phyloP scores from a whole-genome alignment of 2,329 filamentous ascomycete species.

The Zalaria sp. region DNA sequence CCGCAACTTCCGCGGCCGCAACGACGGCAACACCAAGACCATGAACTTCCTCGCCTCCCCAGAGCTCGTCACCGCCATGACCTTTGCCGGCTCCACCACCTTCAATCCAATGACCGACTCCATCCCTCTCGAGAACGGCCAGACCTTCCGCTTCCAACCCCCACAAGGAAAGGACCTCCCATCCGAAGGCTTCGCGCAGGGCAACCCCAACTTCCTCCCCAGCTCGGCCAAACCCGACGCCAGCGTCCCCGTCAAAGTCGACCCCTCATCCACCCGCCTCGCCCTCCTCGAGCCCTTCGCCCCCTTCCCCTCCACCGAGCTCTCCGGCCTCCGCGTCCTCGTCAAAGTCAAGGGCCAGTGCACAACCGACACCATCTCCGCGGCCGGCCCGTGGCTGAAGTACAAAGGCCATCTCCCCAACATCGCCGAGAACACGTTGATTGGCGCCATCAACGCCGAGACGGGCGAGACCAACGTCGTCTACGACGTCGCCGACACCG shows the following conservation, averaged over 20 bases:
- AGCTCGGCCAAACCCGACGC: slow-evolving; percentile 59
- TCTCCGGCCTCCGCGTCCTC: slow-evolving; percentile 67
- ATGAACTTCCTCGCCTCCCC: slow-evolving; percentile 99
- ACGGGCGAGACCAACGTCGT: slow-evolving; percentile 88
- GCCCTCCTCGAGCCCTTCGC: slow-evolving; percentile 84
- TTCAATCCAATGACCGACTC: slow-evolving; percentile 93
- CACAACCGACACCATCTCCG: slow-evolving; percentile 97
- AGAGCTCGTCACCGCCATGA: slow-evolving; percentile 91
- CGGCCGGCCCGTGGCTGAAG: slow-evolving; percentile 92
- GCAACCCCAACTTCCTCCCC: slow-evolving; percentile 60
- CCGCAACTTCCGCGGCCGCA: slow-evolving; percentile 92
- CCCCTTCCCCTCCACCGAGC: slow-evolving; percentile 63
- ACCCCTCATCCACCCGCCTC: slow-evolving; percentile 77
- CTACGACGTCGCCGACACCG: slow-evolving; percentile 68
- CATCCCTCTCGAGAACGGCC: slow-evolving; percentile 65
- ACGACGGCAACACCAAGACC: slow-evolving; percentile 89
- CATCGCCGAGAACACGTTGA: slow-evolving; percentile 93
- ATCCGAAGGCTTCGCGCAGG: slow-evolving; percentile 64
- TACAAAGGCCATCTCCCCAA: slow-evolving; percentile 99
- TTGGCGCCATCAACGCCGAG: slow-evolving; percentile 82
- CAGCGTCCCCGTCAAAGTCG: slow-evolving; percentile 58
- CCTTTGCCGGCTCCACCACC: slow-evolving; percentile 74
- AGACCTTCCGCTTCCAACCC: slow-evolving; percentile 68
- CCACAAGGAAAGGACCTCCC: slow-evolving; percentile 49
- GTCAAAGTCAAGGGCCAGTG: slow-evolving; percentile 97